A percentile compares a stretch with the other conserved stretches of the same genome.
Conservation (phyloP, 2,329 filamentous ascomycete species). For the Colletotrichum somersetense region DNA sequence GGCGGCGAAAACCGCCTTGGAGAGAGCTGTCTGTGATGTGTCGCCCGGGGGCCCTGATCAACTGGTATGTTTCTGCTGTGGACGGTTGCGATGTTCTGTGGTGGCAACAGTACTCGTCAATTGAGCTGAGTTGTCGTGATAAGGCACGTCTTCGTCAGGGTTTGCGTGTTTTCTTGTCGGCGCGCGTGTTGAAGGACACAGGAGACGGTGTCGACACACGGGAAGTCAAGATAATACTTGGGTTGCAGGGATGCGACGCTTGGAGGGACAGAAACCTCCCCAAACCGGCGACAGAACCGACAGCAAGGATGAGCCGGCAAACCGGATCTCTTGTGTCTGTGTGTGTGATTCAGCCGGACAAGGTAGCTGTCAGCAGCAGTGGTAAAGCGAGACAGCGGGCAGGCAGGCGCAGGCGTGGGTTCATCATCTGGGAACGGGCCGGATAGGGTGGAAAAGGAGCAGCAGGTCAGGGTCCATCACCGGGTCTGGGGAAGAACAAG, state of each 20-base stretch:
- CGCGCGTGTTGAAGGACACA: conserved; percentile 5
- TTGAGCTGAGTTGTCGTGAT: conserved; percentile 7
- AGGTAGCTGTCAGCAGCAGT: conserved; percentile 16
- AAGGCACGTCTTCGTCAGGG: background rate
- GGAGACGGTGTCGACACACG: conserved; percentile 11
- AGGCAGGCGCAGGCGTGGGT: conserved; percentile 4
- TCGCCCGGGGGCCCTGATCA: conserved; percentile 5
- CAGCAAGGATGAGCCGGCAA: conserved; percentile 24
- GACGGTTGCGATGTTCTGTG: conserved; percentile 3
- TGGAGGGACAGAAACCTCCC: conserved; percentile 24
- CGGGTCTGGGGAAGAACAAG: conserved; percentile 31
- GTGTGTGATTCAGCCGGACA: conserved; percentile 14
- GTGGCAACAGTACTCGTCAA: background rate
- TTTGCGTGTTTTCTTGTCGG: conserved; percentile 15
- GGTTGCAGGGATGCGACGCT: conserved; percentile 25
- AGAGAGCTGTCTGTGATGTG: conserved; percentile 34
- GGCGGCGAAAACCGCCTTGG: conserved; percentile 18
- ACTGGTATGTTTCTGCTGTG: conserved; percentile 18
- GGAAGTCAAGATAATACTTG: conserved; percentile 33
- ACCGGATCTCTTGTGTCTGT: background rate
- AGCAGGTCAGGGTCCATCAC: conserved; percentile 12
- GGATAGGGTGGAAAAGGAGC: conserved; percentile 2
- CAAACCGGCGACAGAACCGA: conserved; percentile 37
- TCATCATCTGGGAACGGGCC: background rate
- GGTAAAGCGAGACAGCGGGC: conserved; percentile 15